Base-by-base conservation (phyloP, 108 stramenopile genomes). In the Skeletonema menzelii region DNA sequence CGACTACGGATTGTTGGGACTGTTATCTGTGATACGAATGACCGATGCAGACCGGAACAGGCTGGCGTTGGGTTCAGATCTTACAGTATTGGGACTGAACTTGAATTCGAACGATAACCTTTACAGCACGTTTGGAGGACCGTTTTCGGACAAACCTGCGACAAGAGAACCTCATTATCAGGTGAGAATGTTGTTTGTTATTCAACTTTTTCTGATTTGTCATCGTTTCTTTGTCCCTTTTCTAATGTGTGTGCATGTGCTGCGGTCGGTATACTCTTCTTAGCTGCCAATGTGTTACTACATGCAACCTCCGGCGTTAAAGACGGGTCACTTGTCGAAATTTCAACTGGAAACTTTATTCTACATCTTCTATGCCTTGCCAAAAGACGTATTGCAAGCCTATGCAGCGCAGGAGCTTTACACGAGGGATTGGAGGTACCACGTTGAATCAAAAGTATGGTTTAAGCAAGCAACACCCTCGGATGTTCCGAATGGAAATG, bases 391-490 rank as follows among this genome's bases (percentile, higher is more conserved):
- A 5, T 82, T 97, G 59, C 98, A 99, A 84, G 97, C 97, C 8
- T 96, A 95, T 63, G 91, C 96, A 44, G 98, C 98, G n/a, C 95
- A 97, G 72, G 98, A 99, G 79, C 88, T 99, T 31, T 98, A 99
- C 87, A 83, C 85, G 46, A 86, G 97, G 59, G 96, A 98, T 44
- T 99, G 98, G 98, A 90, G 93, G 73, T 99, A 95, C 82, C 97
- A 99, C 67, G 87, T 70, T 8, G 98, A 98, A 62, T 86, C 95
- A 49, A 96, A 97, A 80, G 86, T 98, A 56, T 99, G 98, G 98
- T 95, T 95, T 85, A 95, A 92, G 83, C 69, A 87, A 69, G 90
- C 89, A 56, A 77, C 82, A 27, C 85, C 93, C 17, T 75, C 87
- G 2, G 93, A 94, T 65, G 73, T 86, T 65, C 59, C 88, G 15